Base-by-base conservation (phyloP, 2,329 filamentous ascomycete species). In the Botryosphaeria dothidea region DNA sequence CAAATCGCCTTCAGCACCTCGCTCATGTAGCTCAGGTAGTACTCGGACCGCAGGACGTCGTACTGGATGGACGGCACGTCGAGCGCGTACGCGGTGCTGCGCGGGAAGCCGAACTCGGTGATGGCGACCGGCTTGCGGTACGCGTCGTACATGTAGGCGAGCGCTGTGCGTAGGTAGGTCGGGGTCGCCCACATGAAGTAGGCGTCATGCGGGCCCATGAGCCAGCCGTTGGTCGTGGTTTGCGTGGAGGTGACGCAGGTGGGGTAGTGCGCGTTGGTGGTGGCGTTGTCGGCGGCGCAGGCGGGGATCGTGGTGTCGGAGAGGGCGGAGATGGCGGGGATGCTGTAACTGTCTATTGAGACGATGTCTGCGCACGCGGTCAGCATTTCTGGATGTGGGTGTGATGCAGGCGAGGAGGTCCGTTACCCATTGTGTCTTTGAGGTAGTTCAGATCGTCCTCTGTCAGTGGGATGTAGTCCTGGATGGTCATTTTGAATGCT, bases 61-160 rank as follows among this genome's bases (percentile, higher is more conserved):
- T 69, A 72, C 4, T 73, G 65, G 34, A 76, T 75, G 23, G 71
- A 68, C 1, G 67, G 60, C 17, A 74, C 68, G 5, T 41, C 38
- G 11, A 41, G 38, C 38, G 15, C 38, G 38, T 17, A 11, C 8
- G 9, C 38, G 38, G 15, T 17, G 38, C 15, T 41, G 9, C 9
- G 9, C 2, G 69, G 68, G 65, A 79, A 76, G 9, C 76, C 76
- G 49, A 78, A 78, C 64, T 79, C 77, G n/a, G 72, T 72, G 41
- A 78, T 69, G 2, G 72, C 71, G n/a, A 79, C 68, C n/a, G 73
- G 77, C 58, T 81, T 80, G 41, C 78, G 9, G 38, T 80, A 41
- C 11, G 38, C 17, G 38, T 7, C 3, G 1, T 13, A 41, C 8
- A 41, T 41, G 38, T 41, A 41, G 5, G 9, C 5, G 11, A 41